These are phyloP conservation scores for Phytophthora pseudosyringae DNA, from an alignment of 352 stramenopile genomes.

Conservation along the genomic window DNA sequence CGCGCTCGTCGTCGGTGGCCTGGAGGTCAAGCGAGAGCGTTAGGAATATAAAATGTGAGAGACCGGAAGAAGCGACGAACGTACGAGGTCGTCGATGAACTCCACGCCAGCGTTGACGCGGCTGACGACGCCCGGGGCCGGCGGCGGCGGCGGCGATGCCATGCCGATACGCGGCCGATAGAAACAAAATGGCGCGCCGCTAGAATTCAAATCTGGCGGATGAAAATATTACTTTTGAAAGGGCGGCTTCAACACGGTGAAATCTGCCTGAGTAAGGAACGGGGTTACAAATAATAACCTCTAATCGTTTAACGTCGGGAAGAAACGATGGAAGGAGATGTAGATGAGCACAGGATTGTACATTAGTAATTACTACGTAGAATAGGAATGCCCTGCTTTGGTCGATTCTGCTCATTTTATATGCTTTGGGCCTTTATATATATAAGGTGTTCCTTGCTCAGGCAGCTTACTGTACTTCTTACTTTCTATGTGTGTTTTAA, in stretches of 20 bases:
- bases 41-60: conserved; percentile 3
- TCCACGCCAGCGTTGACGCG: conserved; percentile 48
- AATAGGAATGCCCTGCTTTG: too few species aligned
- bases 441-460: too few species aligned
- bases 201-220: conserved; percentile 20
- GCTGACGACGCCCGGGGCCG: conserved; percentile 29
- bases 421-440: too few species aligned
- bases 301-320: too few species aligned
- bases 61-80: background rate
- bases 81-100: conserved; percentile 49
- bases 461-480: background rate
- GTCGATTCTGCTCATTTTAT: too few species aligned
- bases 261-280: too few species aligned
- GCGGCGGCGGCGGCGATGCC: conserved; percentile 11
- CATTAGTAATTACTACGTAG: too few species aligned
- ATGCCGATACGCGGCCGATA: background rate
- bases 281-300: too few species aligned
- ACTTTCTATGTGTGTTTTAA: too few species aligned
- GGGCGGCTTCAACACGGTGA: background rate
- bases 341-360: too few species aligned
- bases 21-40: conserved; percentile 8
- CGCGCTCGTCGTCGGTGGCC: conserved; percentile 41
- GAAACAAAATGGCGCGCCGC: conserved; percentile 7
- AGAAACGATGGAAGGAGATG: too few species aligned
- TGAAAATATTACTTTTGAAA: conserved; percentile 1